phyloP scores from a whole-genome alignment of 164 flowering plant species.

The Dillenia turbinata region DNA sequence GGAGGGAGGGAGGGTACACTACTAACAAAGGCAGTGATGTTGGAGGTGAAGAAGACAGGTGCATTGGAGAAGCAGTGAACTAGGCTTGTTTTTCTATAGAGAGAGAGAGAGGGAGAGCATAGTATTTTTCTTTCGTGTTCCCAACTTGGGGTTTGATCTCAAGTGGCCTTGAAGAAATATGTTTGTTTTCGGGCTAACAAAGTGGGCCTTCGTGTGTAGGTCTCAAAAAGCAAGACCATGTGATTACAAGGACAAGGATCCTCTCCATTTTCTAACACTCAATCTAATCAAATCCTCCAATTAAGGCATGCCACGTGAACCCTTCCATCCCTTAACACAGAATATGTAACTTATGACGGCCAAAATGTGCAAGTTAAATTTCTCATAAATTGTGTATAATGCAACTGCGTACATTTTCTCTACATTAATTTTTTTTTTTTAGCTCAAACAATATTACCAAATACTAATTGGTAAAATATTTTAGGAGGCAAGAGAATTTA shows the following conservation, averaged over 20 bases:
- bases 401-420: too few relatives aligned
- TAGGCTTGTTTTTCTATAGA: conserved; percentile 10
- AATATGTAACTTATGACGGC: too few relatives aligned
- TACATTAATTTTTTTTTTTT: too few relatives aligned
- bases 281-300: too few relatives aligned
- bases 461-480: too few relatives aligned
- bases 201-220: conserved; percentile 34
- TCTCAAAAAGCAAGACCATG: conserved; percentile 37
- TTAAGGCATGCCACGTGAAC: too few relatives aligned
- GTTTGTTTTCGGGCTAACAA: conserved; percentile 29
- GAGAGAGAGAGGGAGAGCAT: conserved; percentile 16
- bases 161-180: conserved; percentile 30
- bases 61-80: conserved; percentile 29
- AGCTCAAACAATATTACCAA: too few relatives aligned
- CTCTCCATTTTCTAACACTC: conserved; percentile 20
- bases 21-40: conserved; percentile 25
- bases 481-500: too few relatives aligned
- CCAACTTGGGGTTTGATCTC: conserved; percentile 28
- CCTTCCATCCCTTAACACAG: too few relatives aligned
- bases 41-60: conserved; percentile 25
- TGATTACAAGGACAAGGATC: conserved; percentile 14
- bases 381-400: too few relatives aligned
- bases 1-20: conserved; percentile 11
- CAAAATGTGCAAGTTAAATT: too few relatives aligned
- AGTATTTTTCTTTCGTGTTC: conserved; percentile 30